phyloP scores from a whole-genome alignment of 768 basidiomycete species.

The Trametes gibbosa region DNA sequence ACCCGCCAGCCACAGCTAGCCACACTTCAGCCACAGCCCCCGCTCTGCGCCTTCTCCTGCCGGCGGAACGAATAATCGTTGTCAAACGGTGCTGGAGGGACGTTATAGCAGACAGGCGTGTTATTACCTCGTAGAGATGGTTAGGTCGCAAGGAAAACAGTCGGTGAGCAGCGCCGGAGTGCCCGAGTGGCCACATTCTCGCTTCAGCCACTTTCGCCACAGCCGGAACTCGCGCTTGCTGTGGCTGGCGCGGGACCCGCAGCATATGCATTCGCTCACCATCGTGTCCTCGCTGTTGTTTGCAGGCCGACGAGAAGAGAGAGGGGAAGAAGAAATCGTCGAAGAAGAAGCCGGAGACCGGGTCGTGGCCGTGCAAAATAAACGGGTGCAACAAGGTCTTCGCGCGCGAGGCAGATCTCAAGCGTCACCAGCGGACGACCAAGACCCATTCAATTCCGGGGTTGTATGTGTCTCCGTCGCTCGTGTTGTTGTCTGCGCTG shows the following conservation, averaged over 20 bases:
- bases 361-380: slow-evolving; percentile 78
- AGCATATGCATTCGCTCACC: slow-evolving; percentile 8
- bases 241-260: slow-evolving; percentile 22
- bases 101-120: neutral
- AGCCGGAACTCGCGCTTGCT: slow-evolving; percentile 16
- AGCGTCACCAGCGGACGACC: slow-evolving; percentile 78
- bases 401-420: slow-evolving; percentile 78
- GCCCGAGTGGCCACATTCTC: slow-evolving; percentile 17
- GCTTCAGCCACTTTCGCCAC: slow-evolving; percentile 32
- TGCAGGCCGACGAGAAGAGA: slow-evolving; percentile 42
- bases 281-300: slow-evolving; percentile 1
- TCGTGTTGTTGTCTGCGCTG: slow-evolving; percentile 2
- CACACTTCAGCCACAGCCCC: slow-evolving; percentile 16
- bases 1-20: slow-evolving; percentile 19
- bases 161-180: slow-evolving; percentile 31
- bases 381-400: slow-evolving; percentile 81
- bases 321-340: slow-evolving; percentile 35
- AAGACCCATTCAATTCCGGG: slow-evolving; percentile 73
- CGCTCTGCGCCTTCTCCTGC: neutral
- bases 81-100: neutral
- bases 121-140: slow-evolving; percentile 21
- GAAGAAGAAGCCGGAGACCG: slow-evolving; percentile 8
- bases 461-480: slow-evolving; percentile 49
- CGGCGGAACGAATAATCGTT: neutral
- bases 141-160: slow-evolving; percentile 29